A percentile compares a stretch with the other conserved stretches of the same genome.
Evolutionary conservation across 2,329 filamentous ascomycete species (phyloP).

Genomic region (Exophiala dermatitidis): DNA sequence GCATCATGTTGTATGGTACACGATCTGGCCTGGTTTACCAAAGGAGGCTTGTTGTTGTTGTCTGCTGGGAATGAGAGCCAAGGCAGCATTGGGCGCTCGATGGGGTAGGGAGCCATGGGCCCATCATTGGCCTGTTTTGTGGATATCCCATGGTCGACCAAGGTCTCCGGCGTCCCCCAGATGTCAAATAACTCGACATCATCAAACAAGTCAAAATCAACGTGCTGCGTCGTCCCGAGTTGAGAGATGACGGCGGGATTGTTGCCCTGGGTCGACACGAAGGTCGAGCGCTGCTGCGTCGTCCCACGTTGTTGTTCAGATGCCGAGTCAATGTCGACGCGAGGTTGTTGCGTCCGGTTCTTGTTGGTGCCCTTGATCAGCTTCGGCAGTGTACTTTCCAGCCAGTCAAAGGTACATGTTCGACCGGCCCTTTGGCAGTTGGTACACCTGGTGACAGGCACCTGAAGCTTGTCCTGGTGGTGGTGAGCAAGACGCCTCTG

Average conservation of each 20-base stretch:
- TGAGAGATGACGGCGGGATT: not conserved
- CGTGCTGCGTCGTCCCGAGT: not conserved
- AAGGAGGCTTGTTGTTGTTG: not conserved
- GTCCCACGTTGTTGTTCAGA: not conserved
- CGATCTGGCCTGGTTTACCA: not conserved
- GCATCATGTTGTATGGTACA: not conserved
- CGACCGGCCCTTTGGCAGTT: slow-evolving; percentile 4
- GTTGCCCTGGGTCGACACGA: not conserved
- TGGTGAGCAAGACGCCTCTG: not conserved
- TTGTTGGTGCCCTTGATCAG: not conserved
- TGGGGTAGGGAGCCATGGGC: not conserved
- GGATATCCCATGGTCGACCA: not conserved
- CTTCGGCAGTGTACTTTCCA: slow-evolving; percentile 1
- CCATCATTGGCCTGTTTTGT: not conserved
- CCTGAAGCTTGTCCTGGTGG: not conserved
- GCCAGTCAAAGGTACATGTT: slow-evolving; percentile 6
- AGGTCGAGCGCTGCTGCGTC: not conserved
- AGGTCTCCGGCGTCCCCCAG: not conserved
- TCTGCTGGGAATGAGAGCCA: not conserved
- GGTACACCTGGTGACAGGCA: not conserved
- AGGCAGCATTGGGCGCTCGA: not conserved
- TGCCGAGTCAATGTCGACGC: not conserved
- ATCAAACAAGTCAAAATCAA: not conserved
- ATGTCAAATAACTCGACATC: not conserved
- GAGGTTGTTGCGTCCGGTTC: not conserved